Evolutionary conservation across 2,329 filamentous ascomycete genomes (phyloP), one percentile per base, ranked within the genome.

Genomic region (Sporothrix euskadiensis): DNA sequence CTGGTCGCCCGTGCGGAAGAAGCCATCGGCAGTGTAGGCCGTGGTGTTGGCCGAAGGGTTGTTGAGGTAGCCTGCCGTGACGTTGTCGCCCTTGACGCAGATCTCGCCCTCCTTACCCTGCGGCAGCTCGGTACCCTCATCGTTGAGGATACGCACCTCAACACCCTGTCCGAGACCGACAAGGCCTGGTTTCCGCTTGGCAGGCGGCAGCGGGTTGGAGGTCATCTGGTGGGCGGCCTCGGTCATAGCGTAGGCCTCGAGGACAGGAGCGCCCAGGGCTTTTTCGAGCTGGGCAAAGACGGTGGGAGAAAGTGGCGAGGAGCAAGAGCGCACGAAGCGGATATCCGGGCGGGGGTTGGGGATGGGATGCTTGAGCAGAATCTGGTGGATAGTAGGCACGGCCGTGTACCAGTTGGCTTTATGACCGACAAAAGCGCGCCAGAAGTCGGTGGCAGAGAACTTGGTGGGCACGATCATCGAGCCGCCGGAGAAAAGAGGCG

Each of bases 241-340:
- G 56, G 94, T 97, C 94, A 97, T 97, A 76, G 94, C 94, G 79
- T 97, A 97, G 10, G 94, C 94, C 83, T 97, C 94, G 22, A 97
- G 86, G 0, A 97, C 94, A 0, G 94, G 93, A 0, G 94, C 92
- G 69, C 89, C 85, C 80, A 94, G 92, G 0, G 89, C 87, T 78
- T 89, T 86, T 79, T 97, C 93, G 5, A 97, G 87, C 78, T 93
- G 90, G 75, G 93, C 87, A 83, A 96, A 94, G 69, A 90, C 90
- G 75, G 93, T 94, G 0, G 94, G 94, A 2, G 92, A 92, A 16
- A 97, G 85, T 0, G 93, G 93, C 26, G 92, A 94, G 12, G 92
- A 95, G 84, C 94, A 97, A 16, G 93, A 96, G 76, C 94, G 89
- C 79, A 97, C 94, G 83, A 97, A 97, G 77, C 94, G 89, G 79